phyloP scores from a whole-genome alignment of 352 stramenopile species.

The Elongisporangium undulatum region DNA sequence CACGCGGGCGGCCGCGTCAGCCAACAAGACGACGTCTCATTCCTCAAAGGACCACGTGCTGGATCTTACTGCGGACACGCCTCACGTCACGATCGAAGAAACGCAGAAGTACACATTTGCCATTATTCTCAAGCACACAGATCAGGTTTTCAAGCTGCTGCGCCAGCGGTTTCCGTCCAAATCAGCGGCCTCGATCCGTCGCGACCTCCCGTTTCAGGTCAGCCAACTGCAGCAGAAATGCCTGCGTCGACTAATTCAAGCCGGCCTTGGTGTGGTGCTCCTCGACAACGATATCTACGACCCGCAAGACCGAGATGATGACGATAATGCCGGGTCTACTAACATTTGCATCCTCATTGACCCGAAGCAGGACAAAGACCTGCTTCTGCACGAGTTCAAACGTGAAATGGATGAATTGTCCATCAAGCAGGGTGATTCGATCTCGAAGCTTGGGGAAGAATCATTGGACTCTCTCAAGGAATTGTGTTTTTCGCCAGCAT shows the following conservation, averaged over 20 bases:
- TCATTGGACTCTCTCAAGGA: slow-evolving; percentile 73
- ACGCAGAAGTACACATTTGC: slow-evolving; percentile 88
- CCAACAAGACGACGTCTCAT: slow-evolving; percentile 2
- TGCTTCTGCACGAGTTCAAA: slow-evolving; percentile 86
- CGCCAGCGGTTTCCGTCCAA: slow-evolving; percentile 66
- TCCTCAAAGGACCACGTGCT: background rate
- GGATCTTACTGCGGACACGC: slow-evolving; percentile 24
- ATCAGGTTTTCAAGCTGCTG: slow-evolving; percentile 70
- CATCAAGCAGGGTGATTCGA: slow-evolving; percentile 69
- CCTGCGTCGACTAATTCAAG: slow-evolving; percentile 74
- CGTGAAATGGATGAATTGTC: slow-evolving; percentile 82
- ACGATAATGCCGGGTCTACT: slow-evolving; percentile 49
- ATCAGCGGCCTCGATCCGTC: slow-evolving; percentile 57
- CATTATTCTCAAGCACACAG: slow-evolving; percentile 77
- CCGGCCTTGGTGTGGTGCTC: slow-evolving; percentile 61
- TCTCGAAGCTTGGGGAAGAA: slow-evolving; percentile 66
- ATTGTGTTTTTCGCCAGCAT: slow-evolving; percentile 81
- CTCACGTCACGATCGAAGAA: slow-evolving; percentile 81
- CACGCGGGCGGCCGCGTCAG: slow-evolving; percentile 4
- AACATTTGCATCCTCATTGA: slow-evolving; percentile 81
- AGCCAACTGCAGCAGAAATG: slow-evolving; percentile 78
- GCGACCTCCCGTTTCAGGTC: slow-evolving; percentile 66
- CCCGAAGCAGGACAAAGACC: slow-evolving; percentile 77
- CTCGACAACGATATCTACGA: slow-evolving; percentile 72
- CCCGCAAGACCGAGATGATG: slow-evolving; percentile 23